Percentiles rank a stretch among this genome's conserved stretches.
Conservation (phyloP, 331 rosid genomes). For the Malus hybrid region DNA sequence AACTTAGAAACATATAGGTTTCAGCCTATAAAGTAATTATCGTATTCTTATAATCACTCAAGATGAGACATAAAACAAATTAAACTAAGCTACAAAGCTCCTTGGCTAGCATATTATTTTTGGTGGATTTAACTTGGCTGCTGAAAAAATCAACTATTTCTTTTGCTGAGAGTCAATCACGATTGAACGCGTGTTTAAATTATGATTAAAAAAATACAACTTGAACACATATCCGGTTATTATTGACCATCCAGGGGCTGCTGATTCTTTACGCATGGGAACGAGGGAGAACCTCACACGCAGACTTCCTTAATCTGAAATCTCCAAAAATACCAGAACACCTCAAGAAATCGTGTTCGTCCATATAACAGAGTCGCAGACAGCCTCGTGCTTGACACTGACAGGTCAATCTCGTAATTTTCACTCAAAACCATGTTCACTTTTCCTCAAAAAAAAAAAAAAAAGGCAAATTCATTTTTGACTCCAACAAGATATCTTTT, state of each 20-base stretch:
- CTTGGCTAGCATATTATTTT: neutral
- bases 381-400: neutral
- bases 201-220: too few relatives aligned
- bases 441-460: neutral
- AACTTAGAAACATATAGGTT: too few relatives aligned
- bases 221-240: too few relatives aligned
- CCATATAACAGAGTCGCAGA: neutral
- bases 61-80: neutral
- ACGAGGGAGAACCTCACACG: constrained; percentile 11
- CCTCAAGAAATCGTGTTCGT: neutral
- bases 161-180: too few relatives aligned
- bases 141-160: too few relatives aligned
- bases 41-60: neutral
- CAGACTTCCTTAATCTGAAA: constrained; percentile 4
- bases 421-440: neutral
- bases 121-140: too few relatives aligned
- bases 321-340: neutral
- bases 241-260: too few relatives aligned
- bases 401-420: constrained; percentile 7
- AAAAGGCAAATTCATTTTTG: neutral
- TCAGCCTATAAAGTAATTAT: too few relatives aligned
- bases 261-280: neutral
- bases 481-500: neutral
- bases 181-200: too few relatives aligned
- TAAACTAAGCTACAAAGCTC: too few relatives aligned